phyloP scores from a whole-genome alignment of 2,329 filamentous ascomycete species.

The Aspergillus unguis region DNA sequence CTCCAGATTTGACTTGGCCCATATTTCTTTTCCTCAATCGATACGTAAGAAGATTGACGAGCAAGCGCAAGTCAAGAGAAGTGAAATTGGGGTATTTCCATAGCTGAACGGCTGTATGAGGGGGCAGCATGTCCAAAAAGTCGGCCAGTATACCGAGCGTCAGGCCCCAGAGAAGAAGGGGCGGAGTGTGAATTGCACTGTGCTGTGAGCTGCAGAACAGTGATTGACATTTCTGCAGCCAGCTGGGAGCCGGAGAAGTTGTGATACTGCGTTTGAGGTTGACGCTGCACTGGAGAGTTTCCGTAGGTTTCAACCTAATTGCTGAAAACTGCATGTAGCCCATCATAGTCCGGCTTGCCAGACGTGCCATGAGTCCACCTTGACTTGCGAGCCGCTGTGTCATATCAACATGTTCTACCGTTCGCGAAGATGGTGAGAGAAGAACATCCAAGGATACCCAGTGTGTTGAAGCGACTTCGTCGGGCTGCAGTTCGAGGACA shows the following conservation, averaged over 20 bases:
- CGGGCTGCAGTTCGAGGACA: slow-evolving; percentile 60
- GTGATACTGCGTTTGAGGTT: slow-evolving; percentile 49
- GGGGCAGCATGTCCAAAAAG: slow-evolving; percentile 65
- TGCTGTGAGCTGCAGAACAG: slow-evolving; percentile 31
- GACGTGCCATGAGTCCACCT: slow-evolving; percentile 53
- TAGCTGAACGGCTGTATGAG: slow-evolving; percentile 57
- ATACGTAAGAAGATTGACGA: slow-evolving; percentile 60
- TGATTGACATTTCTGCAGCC: slow-evolving; percentile 25
- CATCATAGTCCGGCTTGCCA: slow-evolving; percentile 55
- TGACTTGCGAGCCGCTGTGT: slow-evolving; percentile 59
- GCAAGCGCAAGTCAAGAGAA: slow-evolving; percentile 56
- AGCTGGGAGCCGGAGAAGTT: slow-evolving; percentile 22
- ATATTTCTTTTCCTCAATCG: slow-evolving; percentile 53
- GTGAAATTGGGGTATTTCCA: slow-evolving; percentile 70
- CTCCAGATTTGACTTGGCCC: slow-evolving; percentile 31
- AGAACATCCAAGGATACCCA: slow-evolving; percentile 65
- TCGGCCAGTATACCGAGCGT: slow-evolving; percentile 66
- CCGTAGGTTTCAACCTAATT: slow-evolving; percentile 59
- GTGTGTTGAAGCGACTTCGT: slow-evolving; percentile 65
- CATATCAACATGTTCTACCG: slow-evolving; percentile 62
- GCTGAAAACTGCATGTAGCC: slow-evolving; percentile 68
- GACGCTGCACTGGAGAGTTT: slow-evolving; percentile 57
- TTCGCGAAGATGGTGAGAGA: slow-evolving; percentile 58
- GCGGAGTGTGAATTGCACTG: slow-evolving; percentile 33
- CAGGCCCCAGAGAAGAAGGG: slow-evolving; percentile 65